Evolutionary conservation across 371 early-diverging fungal genomes (phyloP).

Genomic region (Sporodiniella umbellata): DNA sequence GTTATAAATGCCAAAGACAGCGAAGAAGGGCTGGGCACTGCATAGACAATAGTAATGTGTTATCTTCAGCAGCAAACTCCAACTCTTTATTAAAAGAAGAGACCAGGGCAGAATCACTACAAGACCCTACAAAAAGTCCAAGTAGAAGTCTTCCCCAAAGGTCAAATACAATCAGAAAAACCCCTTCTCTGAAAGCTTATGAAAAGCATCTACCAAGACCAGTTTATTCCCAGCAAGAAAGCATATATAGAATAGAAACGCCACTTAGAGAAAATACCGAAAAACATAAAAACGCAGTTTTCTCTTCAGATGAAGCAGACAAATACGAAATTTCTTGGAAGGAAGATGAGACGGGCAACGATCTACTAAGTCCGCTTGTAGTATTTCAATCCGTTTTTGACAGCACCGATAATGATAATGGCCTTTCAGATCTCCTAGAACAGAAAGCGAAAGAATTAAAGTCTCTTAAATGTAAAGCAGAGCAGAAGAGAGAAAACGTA

Average conservation of each 20-base stretch:
- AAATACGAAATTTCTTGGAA: slow-evolving; percentile 46
- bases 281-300: not conserved
- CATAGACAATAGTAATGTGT: slow-evolving; percentile 3
- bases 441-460: slow-evolving; percentile 29
- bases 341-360: slow-evolving; percentile 40
- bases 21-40: slow-evolving; percentile 29
- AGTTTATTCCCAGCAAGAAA: slow-evolving; percentile 32
- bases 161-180: slow-evolving; percentile 29
- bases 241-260: slow-evolving; percentile 30
- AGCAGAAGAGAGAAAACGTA: slow-evolving; percentile 3
- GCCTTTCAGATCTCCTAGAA: slow-evolving; percentile 40
- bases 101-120: not conserved
- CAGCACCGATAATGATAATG: slow-evolving; percentile 27
- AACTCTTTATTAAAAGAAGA: not conserved
- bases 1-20: slow-evolving; percentile 47
- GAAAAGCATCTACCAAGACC: slow-evolving; percentile 37
- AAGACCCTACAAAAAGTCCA: not conserved
- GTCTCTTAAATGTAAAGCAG: slow-evolving; percentile 10
- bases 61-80: slow-evolving; percentile 3
- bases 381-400: slow-evolving; percentile 41
- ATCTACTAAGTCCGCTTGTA: slow-evolving; percentile 31
- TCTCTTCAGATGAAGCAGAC: slow-evolving; percentile 3
- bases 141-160: slow-evolving; percentile 1
- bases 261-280: not conserved
- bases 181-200: slow-evolving; percentile 34